These are phyloP conservation scores for Pyricularia grisea DNA, from an alignment of 2,329 filamentous ascomycete genomes.

Conservation along the genomic window DNA sequence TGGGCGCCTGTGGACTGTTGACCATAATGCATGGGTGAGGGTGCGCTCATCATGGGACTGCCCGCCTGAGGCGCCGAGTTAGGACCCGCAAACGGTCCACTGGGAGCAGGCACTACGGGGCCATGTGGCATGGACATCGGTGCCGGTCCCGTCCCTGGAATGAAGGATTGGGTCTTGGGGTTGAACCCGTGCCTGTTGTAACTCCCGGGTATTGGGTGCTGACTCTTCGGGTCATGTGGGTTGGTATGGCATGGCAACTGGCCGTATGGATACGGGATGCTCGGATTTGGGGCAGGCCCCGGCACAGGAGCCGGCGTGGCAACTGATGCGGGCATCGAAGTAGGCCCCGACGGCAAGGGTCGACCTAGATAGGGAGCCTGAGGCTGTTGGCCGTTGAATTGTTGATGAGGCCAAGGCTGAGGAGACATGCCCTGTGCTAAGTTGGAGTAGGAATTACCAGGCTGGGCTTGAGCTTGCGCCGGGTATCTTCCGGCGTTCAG, in stretches of 20 bases:
- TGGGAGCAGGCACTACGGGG: constrained; percentile 25
- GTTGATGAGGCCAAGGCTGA: constrained; percentile 22
- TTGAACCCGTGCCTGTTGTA: constrained; percentile 79
- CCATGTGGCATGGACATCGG: constrained; percentile 28
- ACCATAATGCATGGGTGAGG: constrained; percentile 42
- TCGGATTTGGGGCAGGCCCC: constrained; percentile 8
- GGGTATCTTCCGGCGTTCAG: constrained; percentile 15
- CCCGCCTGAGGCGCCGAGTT: constrained; percentile 13
- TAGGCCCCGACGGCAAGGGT: constrained; percentile 11
- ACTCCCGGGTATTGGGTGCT: constrained; percentile 63
- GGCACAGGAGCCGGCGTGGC: constrained; percentile 6
- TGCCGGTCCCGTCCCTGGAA: constrained; percentile 52
- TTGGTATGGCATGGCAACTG: constrained; percentile 64
- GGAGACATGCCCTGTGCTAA: constrained; percentile 17
- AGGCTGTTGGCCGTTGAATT: constrained; percentile 16
- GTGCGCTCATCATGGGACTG: constrained; percentile 12
- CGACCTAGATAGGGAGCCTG: constrained; percentile 15
- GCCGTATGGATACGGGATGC: constrained; percentile 64
- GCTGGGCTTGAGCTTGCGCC: not conserved
- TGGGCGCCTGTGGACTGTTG: constrained; percentile 39
- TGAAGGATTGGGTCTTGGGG: constrained; percentile 86
- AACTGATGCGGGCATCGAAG: constrained; percentile 5
- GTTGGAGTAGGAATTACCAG: not conserved
- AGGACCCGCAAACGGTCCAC: constrained; percentile 30
- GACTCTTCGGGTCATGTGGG: constrained; percentile 62